Base-by-base conservation (phyloP, 2,329 filamentous ascomycete genomes). In the Bipolaris sorokiniana region DNA sequence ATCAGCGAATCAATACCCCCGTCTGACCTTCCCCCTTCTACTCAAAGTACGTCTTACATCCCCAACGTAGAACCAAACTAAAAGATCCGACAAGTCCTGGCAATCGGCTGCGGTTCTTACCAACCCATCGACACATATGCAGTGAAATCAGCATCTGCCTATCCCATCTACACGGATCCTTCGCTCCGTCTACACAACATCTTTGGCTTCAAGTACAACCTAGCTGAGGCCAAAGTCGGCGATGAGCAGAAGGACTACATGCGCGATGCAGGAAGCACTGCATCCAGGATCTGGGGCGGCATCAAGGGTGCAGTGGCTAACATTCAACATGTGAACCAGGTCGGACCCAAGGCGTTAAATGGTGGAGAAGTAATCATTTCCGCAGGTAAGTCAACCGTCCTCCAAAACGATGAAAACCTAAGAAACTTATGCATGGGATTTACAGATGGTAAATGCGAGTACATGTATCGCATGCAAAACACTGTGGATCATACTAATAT, bases 391-490 rank as follows among this genome's bases (percentile, higher is more conserved):
- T 56, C 11, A 5, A 20, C 20, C 1, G 5, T 5, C 5, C 16
- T 10, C 2, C 0, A 7, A 1, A 1, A 7, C 3, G 11, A 1
- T 34, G 18, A 28, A 3, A 28, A 45, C 2, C 11, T 10, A 3
- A 15, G 16, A n/a, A 49, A 37, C 46, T 61, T n/a, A 58, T n/a
- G 2, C 1, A 15, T 9, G 6, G 13, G 1, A 10, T 9, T 6
- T n/a, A 2, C 38, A 68, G 67, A 66, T 48, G 65, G 65, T 1
- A 42, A 56, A 10, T 68, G 65, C 51, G 65, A 70, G 41, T 69
- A 64, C 13, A 66, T 69, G 6, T 62, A 68, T 38, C 61, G 67
- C 11, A 70, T 70, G 67, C 67, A 70, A 41, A 70, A 66, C 20
- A 69, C 66, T 1, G 66, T 69, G 2, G 67, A 70, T 38, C 67